Evolutionary conservation across 2,329 filamentous ascomycete genomes (phyloP), one percentile per base, ranked within the genome.

Genomic region (Conoideocrella luteorostrata): DNA sequence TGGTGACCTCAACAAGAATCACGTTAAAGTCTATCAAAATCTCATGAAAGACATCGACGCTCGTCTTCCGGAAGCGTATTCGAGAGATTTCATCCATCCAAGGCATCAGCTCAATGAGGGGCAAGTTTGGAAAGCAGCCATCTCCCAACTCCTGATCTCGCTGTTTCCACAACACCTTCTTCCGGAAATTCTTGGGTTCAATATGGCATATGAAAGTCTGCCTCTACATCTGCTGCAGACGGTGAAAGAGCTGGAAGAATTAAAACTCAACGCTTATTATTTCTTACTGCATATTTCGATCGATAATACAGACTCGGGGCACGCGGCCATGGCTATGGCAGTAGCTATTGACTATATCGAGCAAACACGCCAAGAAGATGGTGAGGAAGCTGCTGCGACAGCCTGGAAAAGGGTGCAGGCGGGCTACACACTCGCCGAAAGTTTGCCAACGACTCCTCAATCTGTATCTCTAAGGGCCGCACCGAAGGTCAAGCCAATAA

Each of bases 271-370:
- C 44, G 53, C 65, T 0, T 68, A 69, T 33, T 75, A 74, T 50
- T 76, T 74, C 50, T 52, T 66, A n/a, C 57, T 76, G 4, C 72
- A 75, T 52, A 58, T 75, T 32, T 62, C 68, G 0, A 75, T 75
- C 39, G 72, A 75, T 49, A 75, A 75, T 50, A 58, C 62, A 4
- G 57, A 72, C 45, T 68, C 64, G 0, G 71, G 72, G 0, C 72
- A 75, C 52, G 61, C 67, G 12, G 68, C 68, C 3, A 74, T 75
- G 63, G 69, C 70, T 2, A 54, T 63, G 44, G 7, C 48, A 60
- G 18, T 72, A 71, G 45, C 56, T 74, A n/a, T n/a, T n/a, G n/a
- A n/a, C n/a, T n/a, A n/a, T n/a, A n/a, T n/a, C n/a, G n/a, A n/a
- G n/a, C n/a, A 59, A 39, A 61, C 48, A 39, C 47, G 63, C 33